Base-by-base conservation (phyloP, 495 filamentous ascomycete genomes). In the Penicillium pancosmium region DNA sequence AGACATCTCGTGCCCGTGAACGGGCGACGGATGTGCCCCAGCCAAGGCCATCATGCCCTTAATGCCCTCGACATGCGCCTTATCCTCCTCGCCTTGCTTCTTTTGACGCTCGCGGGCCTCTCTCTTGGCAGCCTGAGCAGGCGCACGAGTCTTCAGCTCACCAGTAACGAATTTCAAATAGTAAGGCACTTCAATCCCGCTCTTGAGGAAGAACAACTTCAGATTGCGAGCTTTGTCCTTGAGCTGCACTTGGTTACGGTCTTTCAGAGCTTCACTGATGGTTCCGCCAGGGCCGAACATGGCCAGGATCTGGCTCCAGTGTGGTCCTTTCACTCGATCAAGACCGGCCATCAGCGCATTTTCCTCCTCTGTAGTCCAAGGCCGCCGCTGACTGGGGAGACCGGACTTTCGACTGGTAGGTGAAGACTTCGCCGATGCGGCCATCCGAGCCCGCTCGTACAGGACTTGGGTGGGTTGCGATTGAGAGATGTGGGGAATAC, bases 201-300 rank as follows among this genome's bases (percentile, higher is more conserved):
- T 93, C 76, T 98, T 98, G 52, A 98, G 77, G 72, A 97, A 97
- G 76, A 96, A 96, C 0, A 98, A 82, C 71, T 98, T 98, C 55
- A 98, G 71, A 56, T 98, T 98, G 36, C 93, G 82, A 9, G 93
- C 93, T 70, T 98, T 98, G 67, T 98, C 93, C 68, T 97, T 97
- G 13, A 97, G 79, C 67, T 97, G 93, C 0, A 97, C 93, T 68
- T 98, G 93, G 50, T 93, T 96, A 41, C 93, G 86, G 64, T 97
- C 93, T 64, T 95, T 96, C 36, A 98, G 79, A 5, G 91, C 88
- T 60, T 94, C 88, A 50, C 88, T 93, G 53, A 94, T 84, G 4
- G 86, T 88, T 5, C 93, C 93, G 35, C 90, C 90, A 0, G 85
- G 83, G 1, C 93, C 93, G 65, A 93, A 97, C 66, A 98, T 85